Evolutionary conservation across 441 rosid genomes (phyloP).

Genomic region (Populus hybrid): DNA sequence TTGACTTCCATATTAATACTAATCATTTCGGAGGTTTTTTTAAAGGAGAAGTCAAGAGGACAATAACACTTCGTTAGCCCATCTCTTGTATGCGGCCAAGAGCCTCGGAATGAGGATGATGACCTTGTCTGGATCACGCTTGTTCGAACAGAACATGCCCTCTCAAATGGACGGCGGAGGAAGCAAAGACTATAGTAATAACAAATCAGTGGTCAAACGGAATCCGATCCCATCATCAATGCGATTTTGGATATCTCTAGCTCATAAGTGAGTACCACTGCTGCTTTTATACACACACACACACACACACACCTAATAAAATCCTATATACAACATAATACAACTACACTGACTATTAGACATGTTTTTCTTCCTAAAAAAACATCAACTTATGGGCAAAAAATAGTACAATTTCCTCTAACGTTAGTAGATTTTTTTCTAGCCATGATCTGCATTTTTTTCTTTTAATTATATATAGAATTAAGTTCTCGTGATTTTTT

Average conservation of each 20-base stretch:
- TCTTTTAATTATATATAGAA: background rate
- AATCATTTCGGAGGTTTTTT: too few species aligned
- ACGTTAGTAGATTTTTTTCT: too few species aligned
- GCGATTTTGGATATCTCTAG: background rate
- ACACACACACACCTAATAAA: too few species aligned
- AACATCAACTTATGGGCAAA: too few species aligned
- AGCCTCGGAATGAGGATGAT: background rate
- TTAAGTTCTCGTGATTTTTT: too few species aligned
- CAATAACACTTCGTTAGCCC: background rate
- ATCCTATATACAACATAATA: too few species aligned
- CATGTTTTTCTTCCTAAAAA: too few species aligned
- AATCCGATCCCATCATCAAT: constrained; percentile 8
- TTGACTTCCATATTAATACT: too few species aligned
- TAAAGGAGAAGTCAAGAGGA: too few species aligned
- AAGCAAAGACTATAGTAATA: background rate
- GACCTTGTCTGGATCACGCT: background rate
- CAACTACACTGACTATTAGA: too few species aligned
- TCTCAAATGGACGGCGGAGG: background rate
- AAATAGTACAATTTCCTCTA: too few species aligned
- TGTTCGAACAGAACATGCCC: background rate
- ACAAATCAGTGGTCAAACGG: constrained; percentile 7
- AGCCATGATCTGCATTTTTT: background rate
- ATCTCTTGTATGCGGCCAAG: background rate
- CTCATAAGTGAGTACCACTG: background rate
- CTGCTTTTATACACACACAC: too few species aligned